phyloP scores from a whole-genome alignment of 2,329 filamentous ascomycete genomes.

The Rhinocladiella mackenziei region DNA sequence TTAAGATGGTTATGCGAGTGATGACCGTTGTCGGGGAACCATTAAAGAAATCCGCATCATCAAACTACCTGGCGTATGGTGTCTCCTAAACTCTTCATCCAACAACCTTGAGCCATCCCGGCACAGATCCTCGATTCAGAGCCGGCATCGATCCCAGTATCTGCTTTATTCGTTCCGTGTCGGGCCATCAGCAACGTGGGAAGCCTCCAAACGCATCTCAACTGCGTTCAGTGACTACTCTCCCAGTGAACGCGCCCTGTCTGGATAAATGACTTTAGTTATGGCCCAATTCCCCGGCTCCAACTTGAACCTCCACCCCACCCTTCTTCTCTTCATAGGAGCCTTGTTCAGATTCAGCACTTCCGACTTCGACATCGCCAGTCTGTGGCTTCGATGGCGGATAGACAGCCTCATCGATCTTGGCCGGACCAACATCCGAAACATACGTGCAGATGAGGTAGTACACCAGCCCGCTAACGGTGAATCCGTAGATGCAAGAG shows the following conservation, averaged over 20 bases:
- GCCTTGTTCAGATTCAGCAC: conserved; percentile 15
- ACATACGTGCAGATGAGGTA: conserved; percentile 41
- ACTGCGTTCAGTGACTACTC: background rate
- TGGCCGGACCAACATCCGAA: conserved; percentile 34
- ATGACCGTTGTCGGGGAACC: too few relatives aligned
- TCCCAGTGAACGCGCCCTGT: background rate
- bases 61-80: too few relatives aligned
- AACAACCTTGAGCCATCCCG: too few relatives aligned
- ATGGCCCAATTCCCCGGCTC: conserved; percentile 13
- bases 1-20: too few relatives aligned
- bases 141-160: too few relatives aligned
- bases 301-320: conserved; percentile 14
- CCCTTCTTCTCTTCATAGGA: conserved; percentile 16
- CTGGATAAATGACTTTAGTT: background rate
- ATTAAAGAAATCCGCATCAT: too few relatives aligned
- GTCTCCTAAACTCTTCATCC: too few relatives aligned
- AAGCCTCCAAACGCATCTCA: too few relatives aligned
- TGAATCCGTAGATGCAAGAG: conserved; percentile 43
- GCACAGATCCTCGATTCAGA: too few relatives aligned
- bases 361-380: conserved; percentile 14
- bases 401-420: conserved; percentile 38
- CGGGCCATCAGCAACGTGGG: too few relatives aligned
- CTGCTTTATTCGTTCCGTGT: too few relatives aligned
- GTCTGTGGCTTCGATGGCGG: conserved; percentile 33
- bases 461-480: conserved; percentile 35